A percentile compares a stretch with the other conserved stretches of the same genome.
Conservation (phyloP, 768 basidiomycete genomes). For the Mycena galopus region DNA sequence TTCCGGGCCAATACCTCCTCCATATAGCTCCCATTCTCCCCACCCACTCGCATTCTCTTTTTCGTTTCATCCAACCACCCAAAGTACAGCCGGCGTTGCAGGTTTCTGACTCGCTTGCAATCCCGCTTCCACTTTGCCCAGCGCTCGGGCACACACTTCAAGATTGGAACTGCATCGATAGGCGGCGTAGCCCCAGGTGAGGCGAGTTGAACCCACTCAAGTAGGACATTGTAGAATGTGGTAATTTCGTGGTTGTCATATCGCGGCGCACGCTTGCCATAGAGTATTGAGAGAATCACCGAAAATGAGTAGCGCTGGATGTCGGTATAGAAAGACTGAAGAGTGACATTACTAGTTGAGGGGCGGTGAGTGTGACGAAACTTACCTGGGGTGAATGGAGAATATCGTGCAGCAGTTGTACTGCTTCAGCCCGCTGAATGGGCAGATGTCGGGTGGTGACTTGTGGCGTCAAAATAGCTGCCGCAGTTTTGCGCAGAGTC, state of each 20-base stretch:
- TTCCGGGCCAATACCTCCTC: no score
- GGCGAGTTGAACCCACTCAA: constrained; percentile 42
- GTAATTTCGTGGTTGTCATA: constrained; percentile 40
- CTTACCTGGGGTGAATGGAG: constrained; percentile 18
- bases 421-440: constrained; percentile 39
- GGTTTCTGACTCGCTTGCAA: no score
- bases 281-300: constrained; percentile 46
- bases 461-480: constrained; percentile 38
- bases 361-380: neutral
- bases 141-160: no score
- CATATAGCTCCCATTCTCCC: no score
- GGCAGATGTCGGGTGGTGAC: constrained; percentile 38
- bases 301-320: constrained; percentile 48
- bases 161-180: no score
- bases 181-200: constrained; percentile 53
- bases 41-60: no score
- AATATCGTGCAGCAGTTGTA: constrained; percentile 25
- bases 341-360: neutral
- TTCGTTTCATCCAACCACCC: no score
- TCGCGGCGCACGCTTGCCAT: constrained; percentile 47
- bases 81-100: no score
- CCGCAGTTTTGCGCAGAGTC: constrained; percentile 16
- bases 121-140: no score
- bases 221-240: constrained; percentile 44
- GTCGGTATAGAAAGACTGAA: constrained; percentile 46